Evolutionary conservation across 495 filamentous ascomycete species (phyloP).

Genomic region (Hypoxylon subgilvum): DNA sequence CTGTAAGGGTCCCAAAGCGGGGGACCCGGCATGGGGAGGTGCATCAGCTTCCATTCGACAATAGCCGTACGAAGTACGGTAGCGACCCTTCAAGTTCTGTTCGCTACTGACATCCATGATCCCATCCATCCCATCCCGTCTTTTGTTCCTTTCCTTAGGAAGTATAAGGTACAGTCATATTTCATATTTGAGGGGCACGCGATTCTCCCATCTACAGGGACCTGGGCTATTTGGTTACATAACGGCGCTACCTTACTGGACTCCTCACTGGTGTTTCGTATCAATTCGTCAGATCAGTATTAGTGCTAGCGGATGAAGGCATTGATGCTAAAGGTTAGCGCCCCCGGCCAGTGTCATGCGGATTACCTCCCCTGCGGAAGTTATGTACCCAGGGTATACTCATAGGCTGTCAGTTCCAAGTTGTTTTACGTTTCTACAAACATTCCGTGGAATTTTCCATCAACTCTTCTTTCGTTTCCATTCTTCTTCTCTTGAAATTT

Average conservation of each 20-base stretch:
- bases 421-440: conserved; percentile 15
- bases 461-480: conserved; percentile 23
- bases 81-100: not conserved
- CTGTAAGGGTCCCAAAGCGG: conserved; percentile 33
- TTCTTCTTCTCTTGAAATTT: conserved; percentile 8
- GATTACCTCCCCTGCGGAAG: conserved; percentile 9
- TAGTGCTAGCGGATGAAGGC: too few relatives aligned
- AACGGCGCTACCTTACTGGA: too few relatives aligned
- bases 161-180: too few relatives aligned
- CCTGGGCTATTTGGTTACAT: too few relatives aligned
- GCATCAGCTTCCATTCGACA: not conserved
- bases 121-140: not conserved
- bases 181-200: too few relatives aligned
- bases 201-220: too few relatives aligned
- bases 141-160: too few relatives aligned
- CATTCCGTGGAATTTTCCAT: conserved; percentile 27
- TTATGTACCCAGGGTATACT: conserved; percentile 1
- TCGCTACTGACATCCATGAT: too few relatives aligned
- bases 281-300: too few relatives aligned
- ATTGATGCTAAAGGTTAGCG: conserved; percentile 16
- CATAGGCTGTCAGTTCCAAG: not conserved
- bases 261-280: too few relatives aligned
- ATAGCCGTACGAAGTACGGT: too few relatives aligned
- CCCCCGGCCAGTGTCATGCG: conserved; percentile 13
- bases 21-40: conserved; percentile 22